Base-by-base conservation (phyloP, 306 rosid genomes). In the Vicia faba region DNA sequence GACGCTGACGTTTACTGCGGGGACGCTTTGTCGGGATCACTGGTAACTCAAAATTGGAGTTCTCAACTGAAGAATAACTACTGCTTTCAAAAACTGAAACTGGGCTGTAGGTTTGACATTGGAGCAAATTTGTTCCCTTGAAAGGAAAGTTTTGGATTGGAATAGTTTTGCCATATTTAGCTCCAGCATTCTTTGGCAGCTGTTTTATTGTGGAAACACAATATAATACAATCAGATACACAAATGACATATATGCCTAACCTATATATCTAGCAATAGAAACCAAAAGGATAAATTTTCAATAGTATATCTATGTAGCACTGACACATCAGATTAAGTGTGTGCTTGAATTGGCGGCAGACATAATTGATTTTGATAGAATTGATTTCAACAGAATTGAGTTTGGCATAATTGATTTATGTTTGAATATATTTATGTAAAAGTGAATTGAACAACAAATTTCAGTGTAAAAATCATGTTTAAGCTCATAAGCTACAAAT, bases 51-150 rank as follows among this genome's bases (percentile, higher is more conserved):
- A 64, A 23, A 53, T 48, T 80, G 45, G 79, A 59, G 57, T 81
- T 80, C 70, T 85, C 87, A 14, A 73, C 84, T 4, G 85, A 83
- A 56, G 84, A 82, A 65, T 89, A 84, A 64, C 84, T 79, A 40
- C 79, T 83, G 82, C 84, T 85, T 71, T 90, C 95, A 33, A 82
- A 87, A 50, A 83, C 89, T 11, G 96, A 89, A 49, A 83, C 88
- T 43, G 93, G 93, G 45, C 93, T 89, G 75, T 75, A 82, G 78
- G 89, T 78, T 64, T 59, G 85, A 72, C 78, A 81, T 26, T 38
- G 81, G 40, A 60, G 82, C 53, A 50, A 15, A 61, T 69, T 79
- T 77, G 78, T 84, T 39, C 72, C 78, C 38, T 57, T 72, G 28
- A 50, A 78, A 66, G 75, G 66, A 62, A 66, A 44, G 61, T 61